A percentile compares a stretch with the other conserved stretches of the same genome.
phyloP scores from a whole-genome alignment of 2,329 filamentous ascomycete genomes.

The Colletotrichum viniferum region DNA sequence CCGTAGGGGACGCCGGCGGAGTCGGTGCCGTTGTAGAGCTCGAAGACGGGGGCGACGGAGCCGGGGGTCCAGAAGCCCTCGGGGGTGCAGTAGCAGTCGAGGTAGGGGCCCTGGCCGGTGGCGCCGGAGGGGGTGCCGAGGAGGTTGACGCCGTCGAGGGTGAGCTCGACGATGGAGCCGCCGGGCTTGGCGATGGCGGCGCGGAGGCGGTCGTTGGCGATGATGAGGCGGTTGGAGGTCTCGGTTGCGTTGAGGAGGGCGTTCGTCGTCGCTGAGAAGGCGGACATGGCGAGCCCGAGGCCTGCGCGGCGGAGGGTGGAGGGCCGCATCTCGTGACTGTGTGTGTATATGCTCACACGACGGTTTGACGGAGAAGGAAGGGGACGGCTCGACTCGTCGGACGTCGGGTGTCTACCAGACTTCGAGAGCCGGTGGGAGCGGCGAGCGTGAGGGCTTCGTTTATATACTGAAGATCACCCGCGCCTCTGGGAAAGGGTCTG shows the following conservation, averaged over 20 bases:
- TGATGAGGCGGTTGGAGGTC: conserved; percentile 34
- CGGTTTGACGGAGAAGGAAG: background rate
- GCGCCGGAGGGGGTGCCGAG: conserved; percentile 48
- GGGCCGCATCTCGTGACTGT: background rate
- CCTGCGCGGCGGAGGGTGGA: background rate
- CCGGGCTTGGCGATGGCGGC: conserved; percentile 39
- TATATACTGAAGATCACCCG: background rate
- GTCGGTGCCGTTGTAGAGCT: conserved; percentile 57
- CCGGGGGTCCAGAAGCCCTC: conserved; percentile 62
- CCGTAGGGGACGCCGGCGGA: conserved; percentile 52
- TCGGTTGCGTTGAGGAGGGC: conserved; percentile 37
- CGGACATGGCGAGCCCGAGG: background rate
- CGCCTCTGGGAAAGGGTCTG: background rate
- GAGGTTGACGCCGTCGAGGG: conserved; percentile 45
- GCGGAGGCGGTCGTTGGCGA: conserved; percentile 43
- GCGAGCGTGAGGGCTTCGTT: background rate
- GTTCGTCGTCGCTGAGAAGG: conserved; percentile 5
- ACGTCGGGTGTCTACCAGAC: background rate
- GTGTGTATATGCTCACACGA: background rate
- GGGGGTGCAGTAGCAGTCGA: conserved; percentile 65
- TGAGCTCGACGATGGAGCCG: conserved; percentile 39
- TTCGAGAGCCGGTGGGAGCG: background rate
- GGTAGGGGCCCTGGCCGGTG: conserved; percentile 56
- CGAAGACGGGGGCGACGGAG: conserved; percentile 48
- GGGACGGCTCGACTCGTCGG: background rate